These are phyloP conservation scores for Cairneyella variabilis DNA, from an alignment of 495 filamentous ascomycete species.

Conservation along the genomic window DNA sequence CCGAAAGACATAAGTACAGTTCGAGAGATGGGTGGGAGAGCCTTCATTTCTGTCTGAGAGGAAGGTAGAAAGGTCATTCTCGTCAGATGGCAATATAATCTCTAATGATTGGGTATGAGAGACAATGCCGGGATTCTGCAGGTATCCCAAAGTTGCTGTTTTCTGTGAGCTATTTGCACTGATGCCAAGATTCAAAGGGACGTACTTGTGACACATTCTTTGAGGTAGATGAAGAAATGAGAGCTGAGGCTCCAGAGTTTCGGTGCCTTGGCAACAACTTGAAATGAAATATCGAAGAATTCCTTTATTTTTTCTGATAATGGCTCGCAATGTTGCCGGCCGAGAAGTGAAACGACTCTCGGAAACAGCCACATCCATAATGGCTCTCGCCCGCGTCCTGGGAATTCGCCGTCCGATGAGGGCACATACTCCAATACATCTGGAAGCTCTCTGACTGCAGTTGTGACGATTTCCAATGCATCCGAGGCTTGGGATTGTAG, in stretches of 20 bases:
- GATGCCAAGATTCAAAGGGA: neutral
- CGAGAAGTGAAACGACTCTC: constrained; percentile 54
- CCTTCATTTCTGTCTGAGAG: neutral
- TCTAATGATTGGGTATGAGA: constrained; percentile 1
- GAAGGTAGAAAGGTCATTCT: constrained; percentile 1
- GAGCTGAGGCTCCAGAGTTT: constrained; percentile 43
- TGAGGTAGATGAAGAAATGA: constrained; percentile 39
- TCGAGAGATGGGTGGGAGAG: neutral
- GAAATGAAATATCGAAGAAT: constrained; percentile 44
- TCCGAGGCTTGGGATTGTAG: constrained; percentile 56
- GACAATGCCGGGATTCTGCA: constrained; percentile 15
- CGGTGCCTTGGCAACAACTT: constrained; percentile 32
- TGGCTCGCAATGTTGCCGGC: constrained; percentile 36
- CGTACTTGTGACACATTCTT: constrained; percentile 24
- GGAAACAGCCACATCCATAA: constrained; percentile 79
- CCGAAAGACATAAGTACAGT: constrained; percentile 16
- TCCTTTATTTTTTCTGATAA: constrained; percentile 44
- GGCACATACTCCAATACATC: constrained; percentile 55
- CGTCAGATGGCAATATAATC: constrained; percentile 5
- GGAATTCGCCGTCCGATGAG: constrained; percentile 21
- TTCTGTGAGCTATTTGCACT: neutral
- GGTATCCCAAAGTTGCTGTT: constrained; percentile 13
- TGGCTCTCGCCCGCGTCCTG: constrained; percentile 52
- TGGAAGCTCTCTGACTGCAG: constrained; percentile 71
- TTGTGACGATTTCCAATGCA: constrained; percentile 68